phyloP scores from a whole-genome alignment of 441 rosid genomes.

The Gossypium davidsonii region DNA sequence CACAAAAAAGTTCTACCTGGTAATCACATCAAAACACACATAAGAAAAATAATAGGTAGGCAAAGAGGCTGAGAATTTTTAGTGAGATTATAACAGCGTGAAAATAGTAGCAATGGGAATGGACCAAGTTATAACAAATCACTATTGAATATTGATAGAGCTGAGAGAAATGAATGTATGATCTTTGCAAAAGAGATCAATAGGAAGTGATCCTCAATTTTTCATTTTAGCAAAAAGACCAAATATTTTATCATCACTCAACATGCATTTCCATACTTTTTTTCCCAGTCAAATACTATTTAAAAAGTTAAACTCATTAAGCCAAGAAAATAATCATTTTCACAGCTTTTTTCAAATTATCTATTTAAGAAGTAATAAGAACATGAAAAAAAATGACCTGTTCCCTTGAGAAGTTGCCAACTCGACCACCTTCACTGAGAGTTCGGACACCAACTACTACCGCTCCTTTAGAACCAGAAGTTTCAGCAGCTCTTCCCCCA shows the following conservation, averaged over 20 bases:
- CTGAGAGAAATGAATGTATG: background rate
- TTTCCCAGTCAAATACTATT: background rate
- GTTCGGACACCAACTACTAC: slow-evolving; percentile 98
- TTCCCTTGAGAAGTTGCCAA: slow-evolving; percentile 96
- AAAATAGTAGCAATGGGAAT: background rate
- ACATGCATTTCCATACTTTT: background rate
- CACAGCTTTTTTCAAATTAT: background rate
- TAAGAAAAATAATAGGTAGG: slow-evolving; percentile 4
- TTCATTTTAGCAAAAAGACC: background rate
- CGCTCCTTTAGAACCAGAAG: slow-evolving; percentile 77
- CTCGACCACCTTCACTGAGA: slow-evolving; percentile 98
- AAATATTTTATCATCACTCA: background rate
- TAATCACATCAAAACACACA: slow-evolving; percentile 19
- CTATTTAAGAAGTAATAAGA: slow-evolving; percentile 5
- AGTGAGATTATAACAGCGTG: background rate
- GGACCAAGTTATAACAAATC: background rate
- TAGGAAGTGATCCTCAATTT: background rate
- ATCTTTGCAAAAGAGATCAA: background rate
- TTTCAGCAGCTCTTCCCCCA: slow-evolving; percentile 98
- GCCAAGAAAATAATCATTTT: background rate
- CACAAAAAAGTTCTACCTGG: slow-evolving; percentile 98
- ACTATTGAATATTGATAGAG: background rate
- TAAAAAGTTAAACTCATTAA: background rate
- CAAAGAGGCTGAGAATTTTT: background rate
- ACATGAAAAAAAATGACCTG: slow-evolving; percentile 46